Base-by-base conservation (phyloP, 139 green algal genomes). In the Micractinium conductrix region DNA sequence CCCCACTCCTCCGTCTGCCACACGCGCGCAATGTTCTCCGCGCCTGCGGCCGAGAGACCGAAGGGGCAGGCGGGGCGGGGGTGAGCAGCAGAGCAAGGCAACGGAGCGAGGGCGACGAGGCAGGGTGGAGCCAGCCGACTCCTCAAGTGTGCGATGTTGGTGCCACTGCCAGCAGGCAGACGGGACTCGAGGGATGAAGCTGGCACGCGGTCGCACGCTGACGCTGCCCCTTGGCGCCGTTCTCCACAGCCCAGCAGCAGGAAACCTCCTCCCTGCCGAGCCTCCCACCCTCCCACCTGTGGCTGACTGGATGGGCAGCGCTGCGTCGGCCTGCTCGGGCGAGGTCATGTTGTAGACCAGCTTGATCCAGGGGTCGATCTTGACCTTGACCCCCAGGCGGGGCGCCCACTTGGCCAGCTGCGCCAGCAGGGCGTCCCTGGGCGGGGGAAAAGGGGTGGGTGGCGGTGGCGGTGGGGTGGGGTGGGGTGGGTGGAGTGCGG, bases 341-440 rank as follows among this genome's bases (percentile, higher is more conserved):
- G 19, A 35, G n/a, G 50, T 91, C n/a, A 80, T 88, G 79, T 92
- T 92, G 30, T 35, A 30, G 40, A 85, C 55, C 35, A 90, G 88
- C 26, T 33, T 58, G 63, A 89, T 84, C 38, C 26, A 22, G 22
- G 70, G 69, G 38, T 53, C 38, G 38, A n/a, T n/a, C n/a, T n/a
- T n/a, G n/a, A n/a, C n/a, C n/a, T n/a, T n/a, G n/a, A 53, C 16
- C 2, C 7, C 26, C 4, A 92, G n/a, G 24, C 71, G 67, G 30
- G 84, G 69, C 12, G 81, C 21, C 4, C 83, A 73, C 9, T 72
- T 53, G 4, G 78, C 44, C 33, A 88, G 45, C 67, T 83, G 4
- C 4, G 38, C 38, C 58, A 82, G 76, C 55, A 82, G 58, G 14
- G n/a, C 40, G 76, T 82, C 76, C 53, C 76, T 82, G 76, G 58